Evolutionary conservation across 1,139 yeast species (phyloP), one percentile per base, ranked within the genome.

Genomic region (Pichia kudriavzevii): DNA sequence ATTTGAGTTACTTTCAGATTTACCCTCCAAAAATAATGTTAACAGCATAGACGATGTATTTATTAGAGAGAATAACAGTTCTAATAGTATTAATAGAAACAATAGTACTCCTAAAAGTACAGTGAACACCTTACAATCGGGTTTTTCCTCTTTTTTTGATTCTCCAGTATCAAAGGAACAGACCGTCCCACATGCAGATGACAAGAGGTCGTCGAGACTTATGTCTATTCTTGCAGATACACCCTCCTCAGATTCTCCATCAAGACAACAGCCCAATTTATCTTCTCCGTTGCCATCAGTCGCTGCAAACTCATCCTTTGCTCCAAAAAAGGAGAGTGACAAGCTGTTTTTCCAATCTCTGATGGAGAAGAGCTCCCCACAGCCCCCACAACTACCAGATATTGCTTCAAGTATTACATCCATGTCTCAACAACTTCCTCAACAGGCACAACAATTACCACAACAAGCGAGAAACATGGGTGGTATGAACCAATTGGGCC

Each of bases 281-380:
- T 20, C 22, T 8, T 20, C 22, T 20, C n/a, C 23, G n/a, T n/a
- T 10, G n/a, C n/a, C n/a, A 9, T 12, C 29, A 8, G 17, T 8
- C 18, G 18, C 2, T 28, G 30, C 10, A 24, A 12, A 22, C 23
- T 31, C 28, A 25, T n/a, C n/a, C n/a, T n/a, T n/a, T n/a, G 4
- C 30, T 26, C 4, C 30, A 24, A 19, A 27, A 22, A 9, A 25
- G 26, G 36, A 37, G 9, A 44, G 46, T 18, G 69, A 70, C 45
- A 78, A 72, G 41, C 58, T 69, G 5, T 75, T 75, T 44, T 72
- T 75, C 52, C 62, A 68, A 61, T 70, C 79, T 0, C 58, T 75
- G 38, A 54, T 74, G 49, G 61, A 59, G 31, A 72, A 14, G 11
- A 17, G 22, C 10, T 10, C 7, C 9, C 22, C 22, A 20, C 7